These are phyloP conservation scores for Casuarina equisetifolia DNA, from an alignment of 306 rosid genomes.

Conservation along the genomic window DNA sequence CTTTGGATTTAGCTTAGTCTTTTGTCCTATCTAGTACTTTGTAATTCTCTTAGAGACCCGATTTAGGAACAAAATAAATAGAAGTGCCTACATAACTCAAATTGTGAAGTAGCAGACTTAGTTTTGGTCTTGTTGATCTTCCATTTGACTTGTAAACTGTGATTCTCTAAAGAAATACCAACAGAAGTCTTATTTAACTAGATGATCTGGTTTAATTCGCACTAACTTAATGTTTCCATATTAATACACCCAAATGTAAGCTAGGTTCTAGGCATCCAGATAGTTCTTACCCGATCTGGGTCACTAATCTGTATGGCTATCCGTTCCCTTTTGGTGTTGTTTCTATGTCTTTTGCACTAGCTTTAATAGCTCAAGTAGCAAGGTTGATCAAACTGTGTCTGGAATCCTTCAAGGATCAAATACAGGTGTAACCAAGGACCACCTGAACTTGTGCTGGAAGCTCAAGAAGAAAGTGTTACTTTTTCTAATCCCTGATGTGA, in stretches of 20 bases:
- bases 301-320: not conserved
- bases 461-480: conserved; percentile 1
- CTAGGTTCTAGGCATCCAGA: not conserved
- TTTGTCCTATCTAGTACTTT: not conserved
- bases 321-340: not conserved
- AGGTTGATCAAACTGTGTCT: not conserved
- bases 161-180: not conserved
- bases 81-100: not conserved
- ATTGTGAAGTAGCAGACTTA: not conserved
- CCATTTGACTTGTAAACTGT: not conserved
- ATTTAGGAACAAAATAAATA: not conserved
- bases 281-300: not conserved
- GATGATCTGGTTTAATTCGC: not conserved
- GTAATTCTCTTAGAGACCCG: not conserved
- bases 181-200: not conserved
- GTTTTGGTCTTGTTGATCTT: not conserved
- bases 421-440: not conserved
- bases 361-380: not conserved
- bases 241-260: not conserved
- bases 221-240: not conserved
- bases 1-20: not conserved
- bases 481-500: not conserved
- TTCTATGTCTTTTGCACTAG: not conserved
- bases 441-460: not conserved
- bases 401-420: not conserved